Conservation (phyloP, 768 basidiomycete genomes). For the Naganishia vaughanmartiniae region DNA sequence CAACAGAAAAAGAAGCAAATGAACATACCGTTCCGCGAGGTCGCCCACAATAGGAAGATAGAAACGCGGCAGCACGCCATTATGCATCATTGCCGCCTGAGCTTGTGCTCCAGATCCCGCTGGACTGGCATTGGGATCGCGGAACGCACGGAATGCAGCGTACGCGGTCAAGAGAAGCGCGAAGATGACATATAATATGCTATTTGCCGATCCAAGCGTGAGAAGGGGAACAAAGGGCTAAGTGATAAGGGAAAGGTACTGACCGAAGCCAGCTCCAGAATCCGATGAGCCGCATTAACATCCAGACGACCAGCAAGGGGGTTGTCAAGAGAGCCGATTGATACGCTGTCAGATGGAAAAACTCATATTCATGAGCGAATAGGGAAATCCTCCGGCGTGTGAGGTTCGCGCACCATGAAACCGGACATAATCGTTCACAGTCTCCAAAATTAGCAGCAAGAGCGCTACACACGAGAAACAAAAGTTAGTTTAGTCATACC, state of each 20-base stretch:
- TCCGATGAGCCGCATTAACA: constrained; percentile 60
- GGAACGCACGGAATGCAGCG: constrained; percentile 58
- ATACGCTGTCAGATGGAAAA: constrained; percentile 59
- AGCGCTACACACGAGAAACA: constrained; percentile 61
- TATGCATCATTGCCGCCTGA: constrained; percentile 55
- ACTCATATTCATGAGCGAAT: not conserved
- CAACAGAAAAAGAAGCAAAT: not conserved
- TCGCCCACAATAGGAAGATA: constrained; percentile 65
- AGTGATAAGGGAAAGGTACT: not conserved
- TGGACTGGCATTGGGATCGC: constrained; percentile 53
- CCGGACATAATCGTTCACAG: constrained; percentile 70
- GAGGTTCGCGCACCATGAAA: constrained; percentile 63
- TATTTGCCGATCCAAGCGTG: constrained; percentile 17
- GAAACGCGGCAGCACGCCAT: constrained; percentile 56
- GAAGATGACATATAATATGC: constrained; percentile 57
- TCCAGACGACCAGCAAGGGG: constrained; percentile 61
- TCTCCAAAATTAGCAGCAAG: constrained; percentile 67
- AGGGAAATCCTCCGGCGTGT: not conserved
- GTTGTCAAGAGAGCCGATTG: constrained; percentile 71
- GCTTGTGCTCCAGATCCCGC: constrained; percentile 54
- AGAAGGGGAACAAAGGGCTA: not conserved
- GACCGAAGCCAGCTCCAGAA: constrained; percentile 58
- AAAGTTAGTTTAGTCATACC: not conserved
- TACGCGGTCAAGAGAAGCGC: constrained; percentile 56
- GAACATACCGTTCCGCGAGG: constrained; percentile 68